Evolutionary conservation across 495 filamentous ascomycete genomes (phyloP).

Genomic region (Lentithecium fluviatile): DNA sequence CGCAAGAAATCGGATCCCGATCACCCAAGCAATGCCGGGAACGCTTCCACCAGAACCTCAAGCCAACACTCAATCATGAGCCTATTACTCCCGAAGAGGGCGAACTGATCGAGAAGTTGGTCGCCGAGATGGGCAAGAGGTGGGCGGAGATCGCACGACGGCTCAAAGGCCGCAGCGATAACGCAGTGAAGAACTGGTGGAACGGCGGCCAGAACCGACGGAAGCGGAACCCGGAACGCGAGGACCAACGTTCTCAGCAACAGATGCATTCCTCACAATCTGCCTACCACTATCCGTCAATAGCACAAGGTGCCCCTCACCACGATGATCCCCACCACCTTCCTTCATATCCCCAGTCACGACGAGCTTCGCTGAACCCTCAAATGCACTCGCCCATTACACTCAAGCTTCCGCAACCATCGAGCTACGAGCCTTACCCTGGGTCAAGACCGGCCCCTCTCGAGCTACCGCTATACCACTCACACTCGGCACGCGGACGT

Average conservation of each 20-base stretch:
- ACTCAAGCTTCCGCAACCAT: slow-evolving; percentile 23
- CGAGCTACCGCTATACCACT: slow-evolving; percentile 46
- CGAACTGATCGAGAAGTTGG: slow-evolving; percentile 73
- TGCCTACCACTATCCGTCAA: slow-evolving; percentile 23
- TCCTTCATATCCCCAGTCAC: slow-evolving; percentile 21
- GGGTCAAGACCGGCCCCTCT: slow-evolving; percentile 40
- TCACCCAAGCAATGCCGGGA: slow-evolving; percentile 96
- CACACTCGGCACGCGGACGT: slow-evolving; percentile 44
- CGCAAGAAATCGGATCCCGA: slow-evolving; percentile 69
- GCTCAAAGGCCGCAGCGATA: slow-evolving; percentile 88
- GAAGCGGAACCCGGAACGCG: slow-evolving; percentile 32
- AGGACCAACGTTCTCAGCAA: slow-evolving; percentile 12
- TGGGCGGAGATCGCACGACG: slow-evolving; percentile 94
- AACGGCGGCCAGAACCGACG: slow-evolving; percentile 88
- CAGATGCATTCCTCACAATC: slow-evolving; percentile 9
- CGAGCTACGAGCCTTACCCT: slow-evolving; percentile 22
- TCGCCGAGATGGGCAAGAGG: slow-evolving; percentile 77
- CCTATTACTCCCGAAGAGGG: slow-evolving; percentile 93
- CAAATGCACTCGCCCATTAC: slow-evolving; percentile 15
- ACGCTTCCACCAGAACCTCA: slow-evolving; percentile 92
- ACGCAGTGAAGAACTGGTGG: slow-evolving; percentile 99
- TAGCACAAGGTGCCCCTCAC: slow-evolving; percentile 3
- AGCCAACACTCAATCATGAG: slow-evolving; percentile 83
- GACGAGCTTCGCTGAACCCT: slow-evolving; percentile 30
- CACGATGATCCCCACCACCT: slow-evolving; percentile 18